Percentiles rank a stretch among this genome's conserved stretches.
These are phyloP conservation scores for Astrothelium subdiscretum DNA, from an alignment of 495 filamentous ascomycete genomes.

Conservation along the genomic window DNA sequence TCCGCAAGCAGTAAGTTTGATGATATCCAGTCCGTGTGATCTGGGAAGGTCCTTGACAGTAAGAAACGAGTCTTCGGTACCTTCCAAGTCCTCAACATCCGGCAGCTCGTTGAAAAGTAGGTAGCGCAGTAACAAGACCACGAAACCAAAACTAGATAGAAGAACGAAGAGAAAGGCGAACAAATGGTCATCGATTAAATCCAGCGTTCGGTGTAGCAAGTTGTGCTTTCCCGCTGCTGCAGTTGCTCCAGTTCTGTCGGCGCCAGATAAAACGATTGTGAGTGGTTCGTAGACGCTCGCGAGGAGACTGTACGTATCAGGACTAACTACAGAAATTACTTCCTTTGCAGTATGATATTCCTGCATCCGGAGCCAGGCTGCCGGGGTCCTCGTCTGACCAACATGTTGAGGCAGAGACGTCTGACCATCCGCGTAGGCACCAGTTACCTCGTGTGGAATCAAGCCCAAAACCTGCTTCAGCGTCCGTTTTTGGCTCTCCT, in stretches of 20 bases:
- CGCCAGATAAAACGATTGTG: slow-evolving; percentile 52
- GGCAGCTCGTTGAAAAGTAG: slow-evolving; percentile 42
- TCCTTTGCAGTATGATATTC: slow-evolving; percentile 63
- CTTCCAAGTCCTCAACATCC: slow-evolving; percentile 30
- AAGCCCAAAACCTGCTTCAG: slow-evolving; percentile 27
- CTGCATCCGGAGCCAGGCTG: slow-evolving; percentile 59
- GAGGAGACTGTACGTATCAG: slow-evolving; percentile 51
- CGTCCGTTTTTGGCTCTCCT: slow-evolving; percentile 33
- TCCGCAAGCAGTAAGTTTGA: slow-evolving; percentile 43
- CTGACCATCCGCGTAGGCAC: not conserved
- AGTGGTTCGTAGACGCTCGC: slow-evolving; percentile 56
- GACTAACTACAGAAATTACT: slow-evolving; percentile 56
- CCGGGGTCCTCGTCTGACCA: slow-evolving; percentile 56
- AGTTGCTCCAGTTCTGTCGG: slow-evolving; percentile 38
- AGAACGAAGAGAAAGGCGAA: slow-evolving; percentile 43
- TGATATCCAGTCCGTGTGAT: slow-evolving; percentile 53
- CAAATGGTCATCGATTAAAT: slow-evolving; percentile 47
- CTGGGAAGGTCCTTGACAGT: slow-evolving; percentile 44
- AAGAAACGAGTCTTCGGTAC: slow-evolving; percentile 32
- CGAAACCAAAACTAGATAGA: slow-evolving; percentile 40
- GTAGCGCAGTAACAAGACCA: slow-evolving; percentile 55
- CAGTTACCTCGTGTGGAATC: not conserved
- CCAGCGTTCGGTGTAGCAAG: slow-evolving; percentile 23
- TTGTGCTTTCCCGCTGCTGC: slow-evolving; percentile 25
- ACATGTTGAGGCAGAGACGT: slow-evolving; percentile 30